Conservation (phyloP, 2,329 filamentous ascomycete genomes). For the Dactylellina leptospora region DNA sequence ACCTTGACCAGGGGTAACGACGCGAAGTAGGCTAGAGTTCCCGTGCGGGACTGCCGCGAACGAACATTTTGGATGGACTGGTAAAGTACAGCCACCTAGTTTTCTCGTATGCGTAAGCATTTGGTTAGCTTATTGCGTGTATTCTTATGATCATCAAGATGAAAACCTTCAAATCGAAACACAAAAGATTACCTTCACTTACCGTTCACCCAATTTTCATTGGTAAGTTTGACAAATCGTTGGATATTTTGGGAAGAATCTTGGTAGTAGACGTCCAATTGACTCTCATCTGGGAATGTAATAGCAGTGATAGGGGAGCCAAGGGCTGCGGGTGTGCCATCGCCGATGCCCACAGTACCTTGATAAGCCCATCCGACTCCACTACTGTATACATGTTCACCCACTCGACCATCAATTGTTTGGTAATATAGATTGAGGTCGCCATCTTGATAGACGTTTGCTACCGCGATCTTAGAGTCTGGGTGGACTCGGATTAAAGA, state of each 20-base stretch:
- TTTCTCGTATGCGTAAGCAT: not conserved
- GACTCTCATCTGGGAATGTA: not conserved
- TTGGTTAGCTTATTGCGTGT: not conserved
- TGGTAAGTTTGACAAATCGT: not conserved
- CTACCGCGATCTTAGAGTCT: conserved; percentile 4
- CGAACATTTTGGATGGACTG: not conserved
- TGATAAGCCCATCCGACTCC: conserved; percentile 3
- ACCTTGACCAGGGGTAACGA: not conserved
- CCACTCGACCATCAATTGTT: not conserved
- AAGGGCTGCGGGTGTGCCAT: not conserved
- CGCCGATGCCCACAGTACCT: not conserved
- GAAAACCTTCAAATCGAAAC: too few species aligned
- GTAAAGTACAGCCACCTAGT: not conserved
- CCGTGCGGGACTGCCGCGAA: conserved; percentile 1
- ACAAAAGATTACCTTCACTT: not conserved
- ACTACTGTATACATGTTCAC: conserved; percentile 1
- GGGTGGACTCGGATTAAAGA: conserved; percentile 6
- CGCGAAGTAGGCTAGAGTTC: not conserved
- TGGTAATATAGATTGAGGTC: conserved; percentile 1
- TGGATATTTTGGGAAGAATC: not conserved
- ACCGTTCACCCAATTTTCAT: conserved; percentile 2
- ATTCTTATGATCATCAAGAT: not conserved
- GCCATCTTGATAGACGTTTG: not conserved
- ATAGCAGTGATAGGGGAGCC: conserved; percentile 1
- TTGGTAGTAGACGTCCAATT: conserved; percentile 8